Base-by-base conservation (phyloP, 176 grass and related monocot genomes). In the Avena insularis region DNA sequence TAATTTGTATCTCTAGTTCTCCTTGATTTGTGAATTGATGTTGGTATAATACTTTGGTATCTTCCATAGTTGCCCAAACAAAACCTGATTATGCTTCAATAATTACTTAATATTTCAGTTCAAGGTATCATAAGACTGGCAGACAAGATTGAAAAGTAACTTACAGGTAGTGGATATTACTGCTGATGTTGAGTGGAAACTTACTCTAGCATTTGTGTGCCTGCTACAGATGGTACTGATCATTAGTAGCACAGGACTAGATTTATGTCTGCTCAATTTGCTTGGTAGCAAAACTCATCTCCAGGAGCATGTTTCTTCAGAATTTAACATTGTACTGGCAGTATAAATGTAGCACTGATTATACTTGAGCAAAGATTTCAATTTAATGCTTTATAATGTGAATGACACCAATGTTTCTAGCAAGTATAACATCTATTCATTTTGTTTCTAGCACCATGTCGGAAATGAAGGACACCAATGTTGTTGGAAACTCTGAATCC, bases 121-220 rank as follows among this genome's bases (percentile, higher is more conserved):
- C 93, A 56, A 92, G 88, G 86, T 98, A 90, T 88, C n/a, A n/a
- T n/a, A n/a, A 89, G 68, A 59, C 75, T 98, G 43, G 90, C 71
- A 19, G 64, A 58, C 6, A 84, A 91, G 14, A 91, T 98, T 59
- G 82, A 93, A 85, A 91, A 69, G 62, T 35, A 35, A 35, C 33
- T 35, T 35, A 35, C 33, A 35, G 33, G 33, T 35, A 35, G 33
- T 35, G 33, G 33, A 35, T 35, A 35, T 35, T 35, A 35, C 33
- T 35, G 33, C 33, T 35, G 33, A 35, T 35, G 33, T 35, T 35
- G 33, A 35, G 33, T 35, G 33, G 33, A 35, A 35, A 35, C 33
- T 35, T 35, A 35, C 33, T 35, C 33, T 35, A 35, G 33, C 33
- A 35, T 35, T 35, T 35, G 33, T 35, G 33, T 35, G 33, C 33